Evolutionary conservation across 306 rosid species (phyloP), one percentile per base, ranked within the genome.

Genomic region (Cicer pinnatifidum): DNA sequence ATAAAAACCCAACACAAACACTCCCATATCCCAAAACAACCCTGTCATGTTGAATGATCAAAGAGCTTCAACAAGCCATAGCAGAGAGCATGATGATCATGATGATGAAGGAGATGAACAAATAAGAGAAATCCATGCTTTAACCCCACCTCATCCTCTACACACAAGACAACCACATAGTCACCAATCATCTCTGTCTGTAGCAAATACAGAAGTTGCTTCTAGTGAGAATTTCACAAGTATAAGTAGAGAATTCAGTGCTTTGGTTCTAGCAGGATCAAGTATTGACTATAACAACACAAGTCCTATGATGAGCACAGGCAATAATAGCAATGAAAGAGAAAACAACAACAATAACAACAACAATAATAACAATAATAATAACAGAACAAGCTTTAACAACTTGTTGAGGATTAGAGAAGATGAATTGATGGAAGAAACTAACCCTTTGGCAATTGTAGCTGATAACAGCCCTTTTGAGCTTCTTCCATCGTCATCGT

Each of bases 241-340:
- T 87, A 89, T 91, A 81, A 91, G 97, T 38, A 78, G 97, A 28
- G 98, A 93, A 53, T 93, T 93, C 87, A 93, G 85, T 66, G 98
- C 97, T 73, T 80, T 93, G 4, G 98, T 93, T 5, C 79, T 89
- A 7, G 97, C 98, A 13, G 98, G 98, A 3, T 86, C 98, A 7
- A 81, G 80, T 35, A 44, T 88, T 35, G 90, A 81, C 38, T 60
- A 73, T 33, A 77, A 12, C 59, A 50, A 57, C 76, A 20, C 56
- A 17, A 64, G 80, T 62, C 37, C 69, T 1, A 23, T 68, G 13
- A 46, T 80, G 73, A 46, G 56, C 17, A 15, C 6, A 40, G 56
- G 8, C 6, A 8, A 6, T 6, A 9, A 53, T 10, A 53, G 45
- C 51, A 19, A 41, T 47, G 81, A 81, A 48, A 76, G 73, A 11